Conservation (phyloP, 2,329 filamentous ascomycete species). For the Colletotrichum gloeosporioides region DNA sequence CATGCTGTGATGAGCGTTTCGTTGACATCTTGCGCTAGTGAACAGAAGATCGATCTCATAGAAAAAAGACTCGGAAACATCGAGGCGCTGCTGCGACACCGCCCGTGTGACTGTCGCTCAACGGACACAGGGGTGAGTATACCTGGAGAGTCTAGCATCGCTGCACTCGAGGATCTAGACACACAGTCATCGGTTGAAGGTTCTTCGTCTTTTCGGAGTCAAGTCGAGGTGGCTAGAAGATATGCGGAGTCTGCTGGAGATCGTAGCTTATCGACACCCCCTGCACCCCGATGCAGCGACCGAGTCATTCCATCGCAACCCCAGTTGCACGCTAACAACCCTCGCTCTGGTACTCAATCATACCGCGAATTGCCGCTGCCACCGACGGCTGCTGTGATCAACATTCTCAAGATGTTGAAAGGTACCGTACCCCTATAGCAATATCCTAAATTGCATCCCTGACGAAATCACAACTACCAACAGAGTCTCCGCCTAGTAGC, state of each 20-base stretch:
- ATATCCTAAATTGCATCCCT: not conserved
- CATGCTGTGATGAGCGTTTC: not conserved
- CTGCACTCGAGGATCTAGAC: not conserved
- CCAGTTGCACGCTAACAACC: not conserved
- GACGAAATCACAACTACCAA: not conserved
- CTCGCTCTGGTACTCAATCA: not conserved
- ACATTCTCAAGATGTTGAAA: not conserved
- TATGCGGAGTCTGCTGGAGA: not conserved
- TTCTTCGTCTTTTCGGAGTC: not conserved
- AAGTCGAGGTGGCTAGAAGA: not conserved
- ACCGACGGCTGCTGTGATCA: not conserved
- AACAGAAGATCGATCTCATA: not conserved
- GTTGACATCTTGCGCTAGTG: not conserved
- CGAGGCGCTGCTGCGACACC: not conserved
- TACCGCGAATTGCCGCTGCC: not conserved
- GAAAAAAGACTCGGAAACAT: not conserved
- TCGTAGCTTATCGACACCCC: not conserved
- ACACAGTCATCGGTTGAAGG: not conserved
- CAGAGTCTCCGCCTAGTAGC: not conserved
- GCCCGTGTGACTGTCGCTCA: not conserved
- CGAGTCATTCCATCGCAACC: not conserved
- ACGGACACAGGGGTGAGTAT: not conserved
- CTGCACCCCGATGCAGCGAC: not conserved
- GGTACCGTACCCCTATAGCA: not conserved
- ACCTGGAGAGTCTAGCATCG: not conserved